Base-by-base conservation (phyloP, 2,329 filamentous ascomycete species). In the Chaetoscypha palmicola region DNA sequence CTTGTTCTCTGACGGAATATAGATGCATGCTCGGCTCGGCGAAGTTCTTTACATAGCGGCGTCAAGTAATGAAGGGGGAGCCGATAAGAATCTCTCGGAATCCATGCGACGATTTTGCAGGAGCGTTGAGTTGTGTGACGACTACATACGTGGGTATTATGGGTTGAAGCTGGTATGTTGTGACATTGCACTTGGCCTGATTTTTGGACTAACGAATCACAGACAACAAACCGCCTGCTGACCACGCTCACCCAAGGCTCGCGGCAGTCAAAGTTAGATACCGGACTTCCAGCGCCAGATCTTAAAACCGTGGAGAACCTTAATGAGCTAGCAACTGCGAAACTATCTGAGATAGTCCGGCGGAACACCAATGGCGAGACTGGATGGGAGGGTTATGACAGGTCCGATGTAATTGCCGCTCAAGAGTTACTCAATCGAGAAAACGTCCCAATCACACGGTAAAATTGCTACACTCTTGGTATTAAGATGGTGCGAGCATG, bases 91-190 rank as follows among this genome's bases (percentile, higher is more conserved):
- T 56, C 68, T 92, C 43, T 71, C 76, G 33, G 85, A 90, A 60
- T 81, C 41, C 22, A 51, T 41, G 46, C 44, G 26, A 22, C 31
- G 33, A 40, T 56, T 12, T 46, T 55, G 30, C 58, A 79, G 92
- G 57, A 92, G 89, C 59, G 79, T 97, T 52, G 92, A 98, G 67
- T 76, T 98, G 41, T 97, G 92, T 60, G 86, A 96, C 56, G 81
- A 89, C 61, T 97, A 96, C 62, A 66, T 97, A 49, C 80, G 92
- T 49, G 92, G 90, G 1, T 94, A 89, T 63, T 97, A 95, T 64
- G 92, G 92, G 5, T 69, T 98, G 47, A 92, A 91, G 63, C 64
- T 90, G 64, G 83, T 89, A 65, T 58, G 76, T 58, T 10, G 16
- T 20, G 22, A 32, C 11, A 30, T 28, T 30, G 26, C 17, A 21